Percentiles rank a stretch among this genome's conserved stretches.
These are phyloP conservation scores for Carex pumila DNA, from an alignment of 176 grass and related monocot genomes.

Conservation along the genomic window DNA sequence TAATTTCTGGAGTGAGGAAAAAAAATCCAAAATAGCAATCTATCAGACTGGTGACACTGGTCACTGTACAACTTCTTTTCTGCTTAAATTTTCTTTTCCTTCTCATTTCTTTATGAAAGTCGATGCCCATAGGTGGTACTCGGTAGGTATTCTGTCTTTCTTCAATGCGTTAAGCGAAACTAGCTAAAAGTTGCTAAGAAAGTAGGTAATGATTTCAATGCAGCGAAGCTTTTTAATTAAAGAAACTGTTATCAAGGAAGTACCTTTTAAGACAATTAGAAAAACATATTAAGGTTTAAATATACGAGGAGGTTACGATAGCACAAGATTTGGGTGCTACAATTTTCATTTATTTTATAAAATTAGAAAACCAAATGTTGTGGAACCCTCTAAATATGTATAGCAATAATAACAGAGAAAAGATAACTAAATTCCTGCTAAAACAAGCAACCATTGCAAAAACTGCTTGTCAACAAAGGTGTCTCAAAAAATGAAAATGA, in stretches of 20 bases:
- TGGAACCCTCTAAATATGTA: background rate
- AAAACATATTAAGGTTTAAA: background rate
- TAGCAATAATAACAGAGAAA: background rate
- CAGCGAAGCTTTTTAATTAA: background rate
- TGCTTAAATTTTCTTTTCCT: background rate
- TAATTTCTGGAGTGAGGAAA: background rate
- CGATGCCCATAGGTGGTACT: background rate
- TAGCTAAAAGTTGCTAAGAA: slow-evolving; percentile 2
- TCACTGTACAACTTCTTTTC: background rate
- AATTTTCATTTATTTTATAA: too few relatives aligned
- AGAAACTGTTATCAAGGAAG: background rate
- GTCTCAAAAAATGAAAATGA: background rate
- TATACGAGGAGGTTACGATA: too few relatives aligned
- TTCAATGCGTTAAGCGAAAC: slow-evolving; percentile 4
- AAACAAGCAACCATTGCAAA: background rate
- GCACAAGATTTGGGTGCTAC: too few relatives aligned
- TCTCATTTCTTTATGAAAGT: background rate
- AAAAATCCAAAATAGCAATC: slow-evolving; percentile 8
- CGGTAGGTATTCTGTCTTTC: background rate
- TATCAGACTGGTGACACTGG: slow-evolving; percentile 15
- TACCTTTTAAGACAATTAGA: background rate
- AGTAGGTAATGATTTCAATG: slow-evolving; percentile 18
- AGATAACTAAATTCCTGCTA: background rate
- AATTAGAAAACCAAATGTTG: too few relatives aligned
- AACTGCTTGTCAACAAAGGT: background rate